phyloP scores from a whole-genome alignment of 116 monocot genomes.

The Cymodocea nodosa region DNA sequence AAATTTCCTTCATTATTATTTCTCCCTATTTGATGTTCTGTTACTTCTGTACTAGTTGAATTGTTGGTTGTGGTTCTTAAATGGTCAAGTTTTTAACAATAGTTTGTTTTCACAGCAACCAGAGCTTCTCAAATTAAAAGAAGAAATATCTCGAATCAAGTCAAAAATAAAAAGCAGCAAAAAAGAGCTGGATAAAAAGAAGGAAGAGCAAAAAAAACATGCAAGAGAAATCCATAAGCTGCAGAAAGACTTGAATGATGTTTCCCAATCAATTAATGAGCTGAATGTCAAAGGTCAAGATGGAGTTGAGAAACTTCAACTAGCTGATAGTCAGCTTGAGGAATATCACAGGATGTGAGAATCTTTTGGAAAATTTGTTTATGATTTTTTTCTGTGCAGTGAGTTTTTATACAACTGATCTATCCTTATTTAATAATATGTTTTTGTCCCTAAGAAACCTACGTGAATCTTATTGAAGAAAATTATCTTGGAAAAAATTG shows the following conservation, averaged over 20 bases:
- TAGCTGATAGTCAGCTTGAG: slow-evolving; percentile 64
- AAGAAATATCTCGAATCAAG: slow-evolving; percentile 84
- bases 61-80: no score
- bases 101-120: slow-evolving; percentile 61
- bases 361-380: not conserved
- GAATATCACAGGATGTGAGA: slow-evolving; percentile 93
- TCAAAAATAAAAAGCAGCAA: slow-evolving; percentile 97
- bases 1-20: no score
- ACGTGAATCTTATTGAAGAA: no score
- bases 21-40: no score
- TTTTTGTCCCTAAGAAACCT: not conserved
- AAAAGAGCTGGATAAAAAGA: slow-evolving; percentile 89
- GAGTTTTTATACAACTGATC: not conserved
- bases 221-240: slow-evolving; percentile 51
- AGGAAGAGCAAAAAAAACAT: slow-evolving; percentile 69
- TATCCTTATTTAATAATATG: not conserved
- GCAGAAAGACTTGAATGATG: slow-evolving; percentile 54
- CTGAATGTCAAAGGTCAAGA: slow-evolving; percentile 57
- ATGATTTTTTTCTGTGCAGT: not conserved
- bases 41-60: no score
- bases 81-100: not conserved
- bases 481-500: no score
- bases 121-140: slow-evolving; percentile 92
- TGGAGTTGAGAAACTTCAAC: slow-evolving; percentile 68
- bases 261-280: slow-evolving; percentile 29